These are phyloP conservation scores for Calonectria naviculata DNA, from an alignment of 2,329 filamentous ascomycete genomes.

Conservation along the genomic window DNA sequence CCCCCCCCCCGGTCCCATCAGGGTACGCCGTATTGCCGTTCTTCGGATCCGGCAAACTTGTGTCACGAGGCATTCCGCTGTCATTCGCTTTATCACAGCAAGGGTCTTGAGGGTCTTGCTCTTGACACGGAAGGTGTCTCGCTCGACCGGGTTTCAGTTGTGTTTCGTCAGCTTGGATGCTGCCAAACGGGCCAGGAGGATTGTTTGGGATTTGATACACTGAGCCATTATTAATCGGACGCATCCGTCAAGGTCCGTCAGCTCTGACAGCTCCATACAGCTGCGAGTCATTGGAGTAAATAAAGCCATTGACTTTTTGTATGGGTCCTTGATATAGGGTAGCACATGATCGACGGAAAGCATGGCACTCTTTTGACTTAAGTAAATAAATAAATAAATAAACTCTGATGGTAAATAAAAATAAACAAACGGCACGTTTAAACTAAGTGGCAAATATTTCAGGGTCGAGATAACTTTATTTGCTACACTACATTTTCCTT, in stretches of 20 bases:
- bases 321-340: neutral
- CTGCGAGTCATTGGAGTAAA: neutral
- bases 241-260: neutral
- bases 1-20: conserved; percentile 4
- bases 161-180: conserved; percentile 30
- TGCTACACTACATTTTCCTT: neutral
- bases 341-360: neutral
- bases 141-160: conserved; percentile 31
- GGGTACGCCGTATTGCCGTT: neutral
- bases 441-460: too few relatives aligned
- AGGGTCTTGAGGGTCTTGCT: neutral
- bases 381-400: neutral
- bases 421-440: neutral
- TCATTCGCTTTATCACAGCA: neutral
- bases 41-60: conserved; percentile 8
- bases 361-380: neutral
- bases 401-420: neutral
- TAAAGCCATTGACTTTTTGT: neutral
- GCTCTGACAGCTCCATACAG: neutral
- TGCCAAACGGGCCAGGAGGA: neutral
- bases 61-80: neutral
- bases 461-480: too few relatives aligned
- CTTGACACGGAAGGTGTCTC: neutral
- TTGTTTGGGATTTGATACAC: conserved; percentile 30
- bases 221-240: conserved; percentile 4